Evolutionary conservation across 805 yeast species (phyloP).

Genomic region (Blastobotrys muscicola): DNA sequence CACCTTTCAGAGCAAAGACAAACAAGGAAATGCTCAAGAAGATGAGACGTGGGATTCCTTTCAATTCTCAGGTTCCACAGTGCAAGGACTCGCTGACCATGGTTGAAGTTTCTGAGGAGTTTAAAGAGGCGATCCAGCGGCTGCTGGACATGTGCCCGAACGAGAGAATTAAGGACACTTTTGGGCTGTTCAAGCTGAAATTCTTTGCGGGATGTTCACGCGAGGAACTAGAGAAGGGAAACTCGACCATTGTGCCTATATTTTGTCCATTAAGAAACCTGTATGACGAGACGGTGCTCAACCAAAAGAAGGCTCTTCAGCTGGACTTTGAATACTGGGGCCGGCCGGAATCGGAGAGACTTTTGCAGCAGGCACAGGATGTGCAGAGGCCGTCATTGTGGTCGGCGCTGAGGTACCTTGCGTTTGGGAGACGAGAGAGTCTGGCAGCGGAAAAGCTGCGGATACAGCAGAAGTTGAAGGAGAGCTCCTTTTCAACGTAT

Average conservation of each 20-base stretch:
- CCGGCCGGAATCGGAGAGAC: neutral
- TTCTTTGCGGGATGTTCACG: conserved; percentile 10
- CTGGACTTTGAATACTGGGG: neutral
- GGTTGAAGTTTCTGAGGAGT: conserved; percentile 11
- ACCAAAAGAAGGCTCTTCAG: neutral
- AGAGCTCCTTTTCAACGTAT: too few species aligned
- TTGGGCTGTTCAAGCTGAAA: conserved; percentile 7
- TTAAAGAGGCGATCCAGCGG: conserved; percentile 11
- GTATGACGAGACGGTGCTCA: neutral
- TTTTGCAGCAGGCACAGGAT: neutral
- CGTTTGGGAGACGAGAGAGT: neutral
- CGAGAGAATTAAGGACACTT: conserved; percentile 7
- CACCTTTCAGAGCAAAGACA: conserved; percentile 19
- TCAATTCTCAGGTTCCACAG: neutral
- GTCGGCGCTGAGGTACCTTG: neutral
- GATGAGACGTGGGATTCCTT: conserved; percentile 5
- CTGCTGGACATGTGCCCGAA: conserved; percentile 8
- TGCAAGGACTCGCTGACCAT: conserved; percentile 1
- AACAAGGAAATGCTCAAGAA: conserved; percentile 7
- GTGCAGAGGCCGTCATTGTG: neutral
- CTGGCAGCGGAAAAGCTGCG: neutral
- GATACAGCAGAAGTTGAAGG: neutral
- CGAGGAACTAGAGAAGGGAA: conserved; percentile 3
- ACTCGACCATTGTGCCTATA: neutral
- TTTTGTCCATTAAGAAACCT: conserved; percentile 1